Percentiles rank a stretch among this genome's conserved stretches.
Conservation (phyloP, 1,284 basidiomycete species). For the Tremellales sp. region DNA sequence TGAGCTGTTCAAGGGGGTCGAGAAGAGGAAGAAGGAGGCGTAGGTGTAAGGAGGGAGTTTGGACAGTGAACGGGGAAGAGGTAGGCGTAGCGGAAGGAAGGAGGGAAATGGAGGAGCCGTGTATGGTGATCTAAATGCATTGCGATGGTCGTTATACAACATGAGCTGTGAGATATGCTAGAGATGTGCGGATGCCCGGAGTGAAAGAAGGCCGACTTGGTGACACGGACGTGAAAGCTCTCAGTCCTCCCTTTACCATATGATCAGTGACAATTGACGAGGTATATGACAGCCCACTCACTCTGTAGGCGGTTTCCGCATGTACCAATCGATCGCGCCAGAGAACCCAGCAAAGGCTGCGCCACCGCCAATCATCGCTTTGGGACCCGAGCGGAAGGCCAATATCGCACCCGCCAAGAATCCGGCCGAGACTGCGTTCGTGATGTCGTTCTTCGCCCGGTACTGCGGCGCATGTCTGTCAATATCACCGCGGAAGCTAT, state of each 20-base stretch:
- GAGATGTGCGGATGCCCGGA: too few relatives aligned
- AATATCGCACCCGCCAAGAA: conserved; percentile 66
- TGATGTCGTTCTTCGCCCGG: conserved; percentile 91
- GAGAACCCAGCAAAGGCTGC: conserved; percentile 88
- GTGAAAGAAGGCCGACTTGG: too few relatives aligned
- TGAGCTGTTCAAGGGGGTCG: conserved; percentile 27
- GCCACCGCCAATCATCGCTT: conserved; percentile 75
- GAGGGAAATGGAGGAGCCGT: neutral
- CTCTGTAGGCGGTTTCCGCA: conserved; percentile 79
- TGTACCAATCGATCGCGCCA: conserved; percentile 76
- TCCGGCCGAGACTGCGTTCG: conserved; percentile 60
- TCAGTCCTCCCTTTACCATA: too few relatives aligned
- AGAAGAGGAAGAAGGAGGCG: conserved; percentile 27
- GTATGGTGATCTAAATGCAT: too few relatives aligned
- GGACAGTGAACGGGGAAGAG: too few relatives aligned
- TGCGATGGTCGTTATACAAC: too few relatives aligned
- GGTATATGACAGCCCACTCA: conserved; percentile 55
- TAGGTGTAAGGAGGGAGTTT: too few relatives aligned
- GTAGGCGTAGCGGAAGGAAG: conserved; percentile 5
- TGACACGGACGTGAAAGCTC: too few relatives aligned
- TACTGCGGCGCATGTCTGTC: conserved; percentile 58
- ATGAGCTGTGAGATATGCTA: too few relatives aligned
- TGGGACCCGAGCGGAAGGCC: conserved; percentile 77
- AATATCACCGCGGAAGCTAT: neutral
- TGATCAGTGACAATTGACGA: too few relatives aligned